Evolutionary conservation across 768 basidiomycete species (phyloP).

Genomic region (Trametes cingulata): DNA sequence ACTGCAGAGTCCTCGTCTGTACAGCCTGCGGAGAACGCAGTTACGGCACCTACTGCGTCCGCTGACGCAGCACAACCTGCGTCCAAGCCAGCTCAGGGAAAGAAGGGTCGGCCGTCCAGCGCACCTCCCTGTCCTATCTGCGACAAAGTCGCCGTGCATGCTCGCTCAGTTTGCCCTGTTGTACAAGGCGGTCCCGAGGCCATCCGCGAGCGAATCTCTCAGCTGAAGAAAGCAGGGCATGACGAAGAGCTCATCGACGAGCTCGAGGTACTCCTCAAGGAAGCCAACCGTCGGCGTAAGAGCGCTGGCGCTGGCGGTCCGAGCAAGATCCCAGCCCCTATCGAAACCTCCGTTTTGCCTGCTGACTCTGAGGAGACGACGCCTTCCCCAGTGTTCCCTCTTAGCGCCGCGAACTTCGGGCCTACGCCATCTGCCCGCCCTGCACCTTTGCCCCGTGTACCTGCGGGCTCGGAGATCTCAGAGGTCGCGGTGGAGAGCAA

Average conservation of each 20-base stretch:
- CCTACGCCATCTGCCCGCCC: conserved; percentile 6
- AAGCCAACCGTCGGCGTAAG: conserved; percentile 33
- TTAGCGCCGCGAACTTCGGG: not conserved
- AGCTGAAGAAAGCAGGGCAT: conserved; percentile 36
- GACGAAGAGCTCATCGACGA: conserved; percentile 41
- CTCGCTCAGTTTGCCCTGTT: conserved; percentile 50
- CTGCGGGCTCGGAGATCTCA: conserved; percentile 34
- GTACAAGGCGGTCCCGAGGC: conserved; percentile 44
- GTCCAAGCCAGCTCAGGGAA: not conserved
- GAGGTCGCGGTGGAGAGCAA: conserved; percentile 39
- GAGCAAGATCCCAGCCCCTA: not conserved
- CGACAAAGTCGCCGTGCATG: conserved; percentile 44
- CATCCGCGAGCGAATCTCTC: conserved; percentile 47
- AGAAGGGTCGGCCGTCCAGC: conserved; percentile 12
- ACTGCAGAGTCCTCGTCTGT: not conserved
- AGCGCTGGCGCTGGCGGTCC: conserved; percentile 1
- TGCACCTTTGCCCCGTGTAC: conserved; percentile 26
- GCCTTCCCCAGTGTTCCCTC: conserved; percentile 3
- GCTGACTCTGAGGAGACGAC: not conserved
- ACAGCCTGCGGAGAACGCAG: not conserved
- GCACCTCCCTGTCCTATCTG: conserved; percentile 46
- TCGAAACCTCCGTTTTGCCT: not conserved
- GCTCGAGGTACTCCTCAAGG: conserved; percentile 36
- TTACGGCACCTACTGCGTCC: not conserved
- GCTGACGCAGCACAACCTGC: not conserved